Evolutionary conservation across 164 flowering plant genomes (phyloP).

Genomic region (Chimonanthus praecox): DNA sequence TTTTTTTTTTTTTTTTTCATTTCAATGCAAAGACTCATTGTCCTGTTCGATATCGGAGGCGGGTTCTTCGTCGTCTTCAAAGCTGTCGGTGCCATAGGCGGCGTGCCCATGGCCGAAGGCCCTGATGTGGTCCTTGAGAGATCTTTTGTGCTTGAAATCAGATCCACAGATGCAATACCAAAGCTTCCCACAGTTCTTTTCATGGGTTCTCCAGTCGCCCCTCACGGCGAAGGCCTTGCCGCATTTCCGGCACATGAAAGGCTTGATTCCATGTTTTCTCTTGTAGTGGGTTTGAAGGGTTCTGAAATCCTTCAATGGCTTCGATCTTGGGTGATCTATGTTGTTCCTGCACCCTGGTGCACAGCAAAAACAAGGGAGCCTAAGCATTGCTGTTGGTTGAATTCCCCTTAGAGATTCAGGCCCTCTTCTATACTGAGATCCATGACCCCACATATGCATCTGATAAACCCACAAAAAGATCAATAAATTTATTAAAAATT

Average conservation of each 20-base stretch:
- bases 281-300: constrained; percentile 92
- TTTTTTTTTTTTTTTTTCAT: neutral
- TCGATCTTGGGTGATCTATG: constrained; percentile 80
- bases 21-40: constrained; percentile 38
- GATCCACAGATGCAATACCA: constrained; percentile 92
- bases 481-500: too few relatives aligned
- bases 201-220: constrained; percentile 91
- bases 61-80: constrained; percentile 72
- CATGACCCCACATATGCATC: constrained; percentile 99
- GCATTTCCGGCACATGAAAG: constrained; percentile 81
- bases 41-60: constrained; percentile 81
- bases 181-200: constrained; percentile 91
- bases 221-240: constrained; percentile 84
- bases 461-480: constrained; percentile 13
- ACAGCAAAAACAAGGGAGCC: constrained; percentile 89
- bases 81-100: constrained; percentile 54
- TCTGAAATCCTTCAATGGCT: constrained; percentile 79
- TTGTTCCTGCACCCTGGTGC: constrained; percentile 82
- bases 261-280: constrained; percentile 85
- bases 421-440: constrained; percentile 84
- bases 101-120: constrained; percentile 83
- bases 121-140: constrained; percentile 78
- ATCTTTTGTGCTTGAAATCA: constrained; percentile 89
- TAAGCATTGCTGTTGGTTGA: constrained; percentile 82
- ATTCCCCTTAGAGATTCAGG: constrained; percentile 79